Percentiles rank a stretch among this genome's conserved stretches.
Evolutionary conservation across 352 stramenopile genomes (phyloP).

Genomic region (Pythium coloratum): DNA sequence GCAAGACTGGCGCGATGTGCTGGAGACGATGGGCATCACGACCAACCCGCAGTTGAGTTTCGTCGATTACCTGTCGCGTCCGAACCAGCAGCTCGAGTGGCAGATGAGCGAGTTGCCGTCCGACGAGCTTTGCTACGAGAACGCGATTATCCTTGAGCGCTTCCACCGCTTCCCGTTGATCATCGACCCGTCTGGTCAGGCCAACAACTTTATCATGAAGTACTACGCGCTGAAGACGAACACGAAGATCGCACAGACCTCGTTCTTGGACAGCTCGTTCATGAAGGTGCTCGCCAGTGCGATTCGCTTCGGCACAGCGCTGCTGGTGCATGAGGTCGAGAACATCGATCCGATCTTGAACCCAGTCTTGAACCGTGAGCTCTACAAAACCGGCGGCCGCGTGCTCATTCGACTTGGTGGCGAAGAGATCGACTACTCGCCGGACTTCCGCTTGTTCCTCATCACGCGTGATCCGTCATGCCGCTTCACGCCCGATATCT

Average conservation of each 20-base stretch:
- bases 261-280: slow-evolving; percentile 99
- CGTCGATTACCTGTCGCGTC: slow-evolving; percentile 96
- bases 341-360: slow-evolving; percentile 99
- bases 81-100: slow-evolving; percentile 94
- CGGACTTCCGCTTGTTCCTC: slow-evolving; percentile 98
- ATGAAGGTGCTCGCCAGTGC: slow-evolving; percentile 99
- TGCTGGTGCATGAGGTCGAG: slow-evolving; percentile 99
- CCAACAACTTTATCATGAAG: slow-evolving; percentile 98
- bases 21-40: slow-evolving; percentile 92
- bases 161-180: slow-evolving; percentile 98
- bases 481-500: slow-evolving; percentile 98
- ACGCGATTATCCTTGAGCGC: slow-evolving; percentile 98
- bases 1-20: slow-evolving; percentile 93
- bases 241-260: slow-evolving; percentile 97
- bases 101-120: slow-evolving; percentile 95
- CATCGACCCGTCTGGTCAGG: slow-evolving; percentile 98
- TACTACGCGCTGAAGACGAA: slow-evolving; percentile 93
- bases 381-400: slow-evolving; percentile 98
- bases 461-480: slow-evolving; percentile 97
- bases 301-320: slow-evolving; percentile 98
- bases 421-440: slow-evolving; percentile 99
- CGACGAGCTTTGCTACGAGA: slow-evolving; percentile 98
- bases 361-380: slow-evolving; percentile 98
- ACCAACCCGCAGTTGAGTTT: slow-evolving; percentile 86
- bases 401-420: slow-evolving; percentile 97